Conservation (phyloP, 257 asterid species). For the Hygrophila difformis region DNA sequence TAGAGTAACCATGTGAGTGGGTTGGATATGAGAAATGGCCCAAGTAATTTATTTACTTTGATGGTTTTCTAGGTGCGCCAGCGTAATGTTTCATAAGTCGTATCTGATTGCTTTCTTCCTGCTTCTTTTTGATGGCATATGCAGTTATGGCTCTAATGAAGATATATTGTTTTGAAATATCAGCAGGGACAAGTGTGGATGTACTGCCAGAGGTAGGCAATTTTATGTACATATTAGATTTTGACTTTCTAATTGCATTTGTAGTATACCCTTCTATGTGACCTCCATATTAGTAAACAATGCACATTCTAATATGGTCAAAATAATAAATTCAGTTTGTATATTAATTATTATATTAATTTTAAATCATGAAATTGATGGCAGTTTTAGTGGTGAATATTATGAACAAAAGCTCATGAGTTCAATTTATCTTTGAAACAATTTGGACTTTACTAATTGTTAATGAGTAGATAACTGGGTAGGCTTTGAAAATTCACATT, state of each 20-base stretch:
- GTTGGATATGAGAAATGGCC: no score
- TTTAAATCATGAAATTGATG: no score
- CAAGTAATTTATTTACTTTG: neutral
- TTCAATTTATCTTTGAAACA: no score
- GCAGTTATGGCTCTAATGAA: constrained; percentile 84
- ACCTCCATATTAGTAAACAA: neutral
- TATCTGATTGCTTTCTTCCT: constrained; percentile 15
- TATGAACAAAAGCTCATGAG: no score
- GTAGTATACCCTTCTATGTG: neutral
- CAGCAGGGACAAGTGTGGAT: constrained; percentile 86
- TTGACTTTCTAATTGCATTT: neutral
- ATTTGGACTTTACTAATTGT: no score
- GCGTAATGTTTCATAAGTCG: constrained; percentile 10
- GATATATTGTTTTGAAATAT: constrained; percentile 87
- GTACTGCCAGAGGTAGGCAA: constrained; percentile 77
- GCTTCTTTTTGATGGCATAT: constrained; percentile 56
- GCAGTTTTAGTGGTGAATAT: no score
- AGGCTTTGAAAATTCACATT: no score
- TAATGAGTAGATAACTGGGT: no score
- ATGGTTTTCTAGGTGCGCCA: neutral
- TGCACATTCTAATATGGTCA: no score
- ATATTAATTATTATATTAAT: no score
- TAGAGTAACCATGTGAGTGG: no score
- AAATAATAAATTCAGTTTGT: no score
- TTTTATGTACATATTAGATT: constrained; percentile 4